Base-by-base conservation (phyloP, 176 grass and related monocot species). In the Saccharum officinarum region DNA sequence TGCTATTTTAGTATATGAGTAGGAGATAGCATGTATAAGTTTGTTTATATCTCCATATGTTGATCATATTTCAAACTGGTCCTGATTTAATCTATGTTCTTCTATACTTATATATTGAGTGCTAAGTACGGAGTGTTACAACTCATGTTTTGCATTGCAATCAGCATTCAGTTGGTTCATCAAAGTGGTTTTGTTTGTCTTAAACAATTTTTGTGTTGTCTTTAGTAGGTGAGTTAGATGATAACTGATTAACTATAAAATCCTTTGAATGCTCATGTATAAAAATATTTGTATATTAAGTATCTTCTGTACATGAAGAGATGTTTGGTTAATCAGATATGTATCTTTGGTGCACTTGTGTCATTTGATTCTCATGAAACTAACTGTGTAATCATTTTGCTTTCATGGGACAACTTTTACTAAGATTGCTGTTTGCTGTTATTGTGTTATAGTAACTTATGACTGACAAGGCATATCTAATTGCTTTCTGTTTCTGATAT, bases 181-280 rank as follows among this genome's bases (percentile, higher is more conserved):
- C 6, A 11, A 42, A 82, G 64, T 42, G 7, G 15, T 57, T 57
- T 46, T 65, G 13, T 52, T 80, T 30, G 25, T 8, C 13, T 49
- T 49, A 3, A 78, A 20, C 25, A 23, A 44, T 11, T 40, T 75
- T 45, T 72, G 20, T 25, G 10, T 11, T 73, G n/a, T 61, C 25
- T 26, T 25, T 79, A 47, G 7, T 79, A 47, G 39, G 39, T 83
- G 39, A 62, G 38, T 75, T 75, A 7, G 0, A 10, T 26, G 16
- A 14, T 22, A 71, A 17, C 25, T 26, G 30, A 10, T n/a, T n/a
- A 66, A 17, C 61, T 18, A 76, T 11, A 73, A 78, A 86, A 23
- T n/a, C 14, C 12, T 83, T 79, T 67, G 45, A 31, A 46, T 79
- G 52, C 55, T 82, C 36, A 64, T 20, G 30, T 36, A 76, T 85